A percentile compares a stretch with the other conserved stretches of the same genome.
phyloP scores from a whole-genome alignment of 2,329 filamentous ascomycete species.

The Akanthomyces muscarius region DNA sequence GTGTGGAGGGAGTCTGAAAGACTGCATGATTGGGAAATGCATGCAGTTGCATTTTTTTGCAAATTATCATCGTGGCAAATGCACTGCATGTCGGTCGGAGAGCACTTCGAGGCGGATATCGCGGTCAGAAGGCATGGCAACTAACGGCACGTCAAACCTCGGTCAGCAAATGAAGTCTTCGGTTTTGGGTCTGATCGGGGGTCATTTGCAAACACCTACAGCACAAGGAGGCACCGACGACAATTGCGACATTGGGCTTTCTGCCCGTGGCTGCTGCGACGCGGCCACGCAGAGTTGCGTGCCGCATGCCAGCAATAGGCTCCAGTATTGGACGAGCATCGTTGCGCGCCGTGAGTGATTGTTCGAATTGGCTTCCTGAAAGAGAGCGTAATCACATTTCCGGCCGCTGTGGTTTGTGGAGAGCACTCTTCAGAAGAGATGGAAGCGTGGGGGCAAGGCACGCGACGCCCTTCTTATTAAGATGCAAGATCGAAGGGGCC shows the following conservation, averaged over 20 bases:
- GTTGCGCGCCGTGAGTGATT: not conserved
- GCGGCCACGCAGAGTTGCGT: not conserved
- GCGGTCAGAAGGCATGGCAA: not conserved
- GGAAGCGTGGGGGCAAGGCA: not conserved
- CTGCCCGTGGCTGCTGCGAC: not conserved
- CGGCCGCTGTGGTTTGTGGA: not conserved
- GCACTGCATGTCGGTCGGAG: not conserved
- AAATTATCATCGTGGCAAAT: not conserved
- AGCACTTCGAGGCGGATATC: constrained; percentile 3
- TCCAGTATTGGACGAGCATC: not conserved
- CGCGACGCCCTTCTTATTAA: constrained; percentile 4
- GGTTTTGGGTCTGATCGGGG: too few relatives aligned
- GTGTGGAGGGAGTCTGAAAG: not conserved
- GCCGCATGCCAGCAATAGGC: not conserved
- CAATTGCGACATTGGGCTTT: not conserved
- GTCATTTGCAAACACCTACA: not conserved
- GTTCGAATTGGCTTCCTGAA: not conserved
- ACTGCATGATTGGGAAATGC: constrained; percentile 6
- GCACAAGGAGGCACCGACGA: constrained; percentile 1
- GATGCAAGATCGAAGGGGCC: not conserved
- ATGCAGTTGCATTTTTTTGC: not conserved
- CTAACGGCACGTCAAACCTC: not conserved
- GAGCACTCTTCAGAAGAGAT: not conserved
- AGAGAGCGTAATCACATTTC: not conserved
- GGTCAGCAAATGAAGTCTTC: not conserved